A percentile compares a stretch with the other conserved stretches of the same genome.
Evolutionary conservation across 306 rosid genomes (phyloP).

Genomic region (Ormosia emarginata): DNA sequence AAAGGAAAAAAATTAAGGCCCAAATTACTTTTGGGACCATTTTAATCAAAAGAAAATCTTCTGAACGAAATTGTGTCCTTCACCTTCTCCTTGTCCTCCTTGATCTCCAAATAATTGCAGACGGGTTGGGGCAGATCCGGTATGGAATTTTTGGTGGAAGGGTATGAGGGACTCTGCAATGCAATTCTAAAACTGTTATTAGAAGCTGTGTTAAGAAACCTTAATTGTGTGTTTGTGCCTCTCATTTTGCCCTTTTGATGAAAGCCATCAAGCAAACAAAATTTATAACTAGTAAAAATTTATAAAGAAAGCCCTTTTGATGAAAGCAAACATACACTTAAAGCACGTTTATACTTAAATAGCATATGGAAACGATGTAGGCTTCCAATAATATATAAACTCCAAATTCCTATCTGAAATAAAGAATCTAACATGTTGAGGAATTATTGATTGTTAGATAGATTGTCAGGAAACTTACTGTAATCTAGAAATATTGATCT

Average conservation of each 20-base stretch:
- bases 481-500: slow-evolving; percentile 53
- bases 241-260: neutral
- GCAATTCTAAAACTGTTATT: neutral
- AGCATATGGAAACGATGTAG: neutral
- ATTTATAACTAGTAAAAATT: neutral
- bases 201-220: neutral
- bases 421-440: neutral
- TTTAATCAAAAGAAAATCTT: neutral
- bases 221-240: neutral
- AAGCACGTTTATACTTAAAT: neutral
- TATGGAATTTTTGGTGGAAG: slow-evolving; percentile 70
- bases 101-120: slow-evolving; percentile 86
- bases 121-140: slow-evolving; percentile 75
- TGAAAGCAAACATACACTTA: neutral
- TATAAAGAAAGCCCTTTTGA: neutral
- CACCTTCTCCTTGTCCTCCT: slow-evolving; percentile 54
- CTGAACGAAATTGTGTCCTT: slow-evolving; percentile 1
- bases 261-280: neutral
- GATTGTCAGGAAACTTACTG: slow-evolving; percentile 41
- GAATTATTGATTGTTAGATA: neutral
- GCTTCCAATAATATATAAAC: neutral
- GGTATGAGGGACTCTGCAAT: slow-evolving; percentile 56
- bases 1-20: neutral
- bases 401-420: neutral
- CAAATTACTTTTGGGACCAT: neutral